Percentiles rank a stretch among this genome's conserved stretches.
Evolutionary conservation across 2,329 filamentous ascomycete genomes (phyloP).

Genomic region (Claviceps quebecensis): DNA sequence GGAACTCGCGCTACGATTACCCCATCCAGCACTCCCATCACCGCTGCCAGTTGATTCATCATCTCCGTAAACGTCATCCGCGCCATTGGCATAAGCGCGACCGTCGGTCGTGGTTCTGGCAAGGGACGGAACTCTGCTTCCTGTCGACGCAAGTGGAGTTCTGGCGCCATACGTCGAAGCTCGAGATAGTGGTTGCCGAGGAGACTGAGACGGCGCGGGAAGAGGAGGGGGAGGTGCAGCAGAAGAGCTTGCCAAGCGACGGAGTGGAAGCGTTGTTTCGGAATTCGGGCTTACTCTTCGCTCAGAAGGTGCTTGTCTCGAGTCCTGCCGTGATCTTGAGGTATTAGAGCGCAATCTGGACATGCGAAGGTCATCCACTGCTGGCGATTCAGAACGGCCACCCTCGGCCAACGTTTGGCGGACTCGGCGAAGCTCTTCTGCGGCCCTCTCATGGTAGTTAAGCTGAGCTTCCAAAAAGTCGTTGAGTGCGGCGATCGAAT

Average conservation of each 20-base stretch:
- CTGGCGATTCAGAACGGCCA: conserved; percentile 6
- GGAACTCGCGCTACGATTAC: conserved; percentile 38
- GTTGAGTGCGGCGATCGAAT: conserved; percentile 67
- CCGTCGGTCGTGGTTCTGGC: conserved; percentile 27
- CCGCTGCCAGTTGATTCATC: conserved; percentile 37
- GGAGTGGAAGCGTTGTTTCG: conserved; percentile 31
- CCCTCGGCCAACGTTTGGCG: conserved; percentile 30
- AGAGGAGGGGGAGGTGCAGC: conserved; percentile 18
- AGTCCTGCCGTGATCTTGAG: conserved; percentile 27
- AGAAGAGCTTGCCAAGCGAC: conserved; percentile 22
- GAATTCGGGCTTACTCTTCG: conserved; percentile 9
- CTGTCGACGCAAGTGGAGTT: conserved; percentile 8
- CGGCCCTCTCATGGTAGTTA: conserved; percentile 79
- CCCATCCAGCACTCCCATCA: conserved; percentile 37
- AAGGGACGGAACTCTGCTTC: conserved; percentile 25
- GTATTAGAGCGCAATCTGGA: conserved; percentile 34
- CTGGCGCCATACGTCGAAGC: conserved; percentile 2
- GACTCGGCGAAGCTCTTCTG: conserved; percentile 58
- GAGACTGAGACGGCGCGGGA: conserved; percentile 18
- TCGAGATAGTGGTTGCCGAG: conserved; percentile 2
- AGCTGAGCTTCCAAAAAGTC: conserved; percentile 79
- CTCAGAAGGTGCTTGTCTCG: conserved; percentile 1
- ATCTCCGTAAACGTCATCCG: conserved; percentile 33
- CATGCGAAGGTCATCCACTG: conserved; percentile 8
- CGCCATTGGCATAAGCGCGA: conserved; percentile 14